These are phyloP conservation scores for Penicillium robsamsonii DNA, from an alignment of 495 filamentous ascomycete genomes.

Conservation along the genomic window DNA sequence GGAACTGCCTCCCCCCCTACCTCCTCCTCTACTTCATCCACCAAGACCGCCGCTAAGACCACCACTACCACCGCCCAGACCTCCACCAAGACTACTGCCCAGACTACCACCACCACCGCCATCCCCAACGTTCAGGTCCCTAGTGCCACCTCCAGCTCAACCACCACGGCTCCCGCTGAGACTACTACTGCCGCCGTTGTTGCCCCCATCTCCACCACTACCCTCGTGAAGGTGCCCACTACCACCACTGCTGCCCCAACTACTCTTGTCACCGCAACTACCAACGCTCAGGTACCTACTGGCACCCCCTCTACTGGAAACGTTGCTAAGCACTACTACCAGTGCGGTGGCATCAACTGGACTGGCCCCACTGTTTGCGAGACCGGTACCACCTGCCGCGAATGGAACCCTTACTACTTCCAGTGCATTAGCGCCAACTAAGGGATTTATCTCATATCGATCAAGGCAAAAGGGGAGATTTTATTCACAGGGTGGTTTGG, in stretches of 20 bases:
- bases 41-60: not conserved
- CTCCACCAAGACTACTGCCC: slow-evolving; percentile 1
- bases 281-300: slow-evolving; percentile 11
- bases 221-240: slow-evolving; percentile 15
- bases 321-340: slow-evolving; percentile 33
- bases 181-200: not conserved
- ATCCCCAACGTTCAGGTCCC: slow-evolving; percentile 17
- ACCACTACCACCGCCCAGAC: slow-evolving; percentile 5
- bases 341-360: slow-evolving; percentile 55
- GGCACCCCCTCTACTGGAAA: slow-evolving; percentile 18
- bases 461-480: not conserved
- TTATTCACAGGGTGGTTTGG: slow-evolving; percentile 4
- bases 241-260: slow-evolving; percentile 19
- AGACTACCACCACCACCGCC: slow-evolving; percentile 17
- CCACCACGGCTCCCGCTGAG: not conserved
- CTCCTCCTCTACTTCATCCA: slow-evolving; percentile 5
- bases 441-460: not conserved
- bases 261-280: slow-evolving; percentile 17
- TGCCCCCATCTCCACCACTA: not conserved
- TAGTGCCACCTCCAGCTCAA: slow-evolving; percentile 12
- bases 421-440: slow-evolving; percentile 49
- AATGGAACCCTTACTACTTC: slow-evolving; percentile 50
- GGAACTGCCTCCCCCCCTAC: not conserved
- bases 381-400: slow-evolving; percentile 43
- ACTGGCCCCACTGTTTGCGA: slow-evolving; percentile 47